Conservation (phyloP, 768 basidiomycete species). For the Leccinum imitatum region DNA sequence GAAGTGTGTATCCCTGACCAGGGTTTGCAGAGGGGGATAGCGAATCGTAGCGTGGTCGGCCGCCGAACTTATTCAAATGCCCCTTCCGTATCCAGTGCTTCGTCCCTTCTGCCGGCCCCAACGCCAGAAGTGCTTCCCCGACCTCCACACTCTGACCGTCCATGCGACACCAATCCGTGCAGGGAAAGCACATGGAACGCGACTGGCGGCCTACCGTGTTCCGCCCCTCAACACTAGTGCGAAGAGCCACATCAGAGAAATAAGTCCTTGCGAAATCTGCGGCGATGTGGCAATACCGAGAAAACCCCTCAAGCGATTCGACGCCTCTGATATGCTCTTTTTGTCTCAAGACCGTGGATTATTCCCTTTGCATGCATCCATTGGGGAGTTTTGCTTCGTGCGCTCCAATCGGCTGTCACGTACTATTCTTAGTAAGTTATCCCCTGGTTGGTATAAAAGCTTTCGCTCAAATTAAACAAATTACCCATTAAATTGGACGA, state of each 20-base stretch:
- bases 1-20: no score
- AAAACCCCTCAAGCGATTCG: neutral
- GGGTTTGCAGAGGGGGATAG: no score
- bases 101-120: no score
- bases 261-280: neutral
- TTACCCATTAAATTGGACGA: neutral
- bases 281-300: slow-evolving; percentile 1
- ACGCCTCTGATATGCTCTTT: neutral
- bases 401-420: neutral
- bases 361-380: neutral
- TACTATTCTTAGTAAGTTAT: neutral
- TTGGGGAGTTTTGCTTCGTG: neutral
- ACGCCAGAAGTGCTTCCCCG: no score
- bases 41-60: no score
- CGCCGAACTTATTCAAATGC: no score
- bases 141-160: no score
- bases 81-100: no score
- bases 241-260: neutral
- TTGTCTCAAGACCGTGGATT: neutral
- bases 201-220: neutral
- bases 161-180: neutral
- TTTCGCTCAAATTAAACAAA: neutral
- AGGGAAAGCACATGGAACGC: slow-evolving; percentile 5
- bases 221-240: neutral
- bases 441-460: neutral